Evolutionary conservation across 495 filamentous ascomycete species (phyloP).

Genomic region (Aspergillus homomorphus): DNA sequence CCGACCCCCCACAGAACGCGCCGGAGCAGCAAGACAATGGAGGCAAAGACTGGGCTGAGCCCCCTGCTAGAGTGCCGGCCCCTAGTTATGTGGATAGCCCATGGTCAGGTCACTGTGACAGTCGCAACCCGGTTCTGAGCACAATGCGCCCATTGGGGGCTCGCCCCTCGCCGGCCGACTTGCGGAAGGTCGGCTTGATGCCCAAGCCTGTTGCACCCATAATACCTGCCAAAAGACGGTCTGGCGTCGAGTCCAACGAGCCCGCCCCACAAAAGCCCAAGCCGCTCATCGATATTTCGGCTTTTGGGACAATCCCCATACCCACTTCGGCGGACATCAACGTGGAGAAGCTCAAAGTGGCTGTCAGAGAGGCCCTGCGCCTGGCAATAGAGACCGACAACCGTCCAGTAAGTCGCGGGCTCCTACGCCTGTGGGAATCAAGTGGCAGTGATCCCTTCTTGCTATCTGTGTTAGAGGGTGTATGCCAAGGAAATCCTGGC

Average conservation of each 20-base stretch:
- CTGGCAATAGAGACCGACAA: constrained; percentile 27
- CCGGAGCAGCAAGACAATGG: constrained; percentile 8
- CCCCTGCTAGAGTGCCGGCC: constrained; percentile 56
- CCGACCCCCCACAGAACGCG: constrained; percentile 17
- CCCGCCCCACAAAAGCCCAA: constrained; percentile 3
- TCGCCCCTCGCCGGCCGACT: constrained; percentile 26
- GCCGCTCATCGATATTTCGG: constrained; percentile 14
- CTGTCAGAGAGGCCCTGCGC: constrained; percentile 22
- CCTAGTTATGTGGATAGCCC: constrained; percentile 67
- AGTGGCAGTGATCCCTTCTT: constrained; percentile 25
- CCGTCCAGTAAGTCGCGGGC: constrained; percentile 23
- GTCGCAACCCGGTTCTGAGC: constrained; percentile 26
- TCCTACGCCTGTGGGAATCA: constrained; percentile 28
- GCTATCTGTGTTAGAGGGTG: constrained; percentile 26
- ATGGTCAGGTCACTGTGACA: constrained; percentile 29
- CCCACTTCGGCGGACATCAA: constrained; percentile 24
- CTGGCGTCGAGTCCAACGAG: constrained; percentile 10
- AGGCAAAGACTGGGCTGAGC: constrained; percentile 67
- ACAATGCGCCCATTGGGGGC: constrained; percentile 33
- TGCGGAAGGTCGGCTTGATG: constrained; percentile 30
- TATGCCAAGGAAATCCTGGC: constrained; percentile 24
- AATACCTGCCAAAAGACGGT: constrained; percentile 20
- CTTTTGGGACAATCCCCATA: constrained; percentile 22
- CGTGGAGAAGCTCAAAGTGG: constrained; percentile 25
- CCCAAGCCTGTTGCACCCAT: constrained; percentile 20